A percentile compares a stretch with the other conserved stretches of the same genome.
Conservation (phyloP, 1,284 basidiomycete species). For the Ustilago loliicola region DNA sequence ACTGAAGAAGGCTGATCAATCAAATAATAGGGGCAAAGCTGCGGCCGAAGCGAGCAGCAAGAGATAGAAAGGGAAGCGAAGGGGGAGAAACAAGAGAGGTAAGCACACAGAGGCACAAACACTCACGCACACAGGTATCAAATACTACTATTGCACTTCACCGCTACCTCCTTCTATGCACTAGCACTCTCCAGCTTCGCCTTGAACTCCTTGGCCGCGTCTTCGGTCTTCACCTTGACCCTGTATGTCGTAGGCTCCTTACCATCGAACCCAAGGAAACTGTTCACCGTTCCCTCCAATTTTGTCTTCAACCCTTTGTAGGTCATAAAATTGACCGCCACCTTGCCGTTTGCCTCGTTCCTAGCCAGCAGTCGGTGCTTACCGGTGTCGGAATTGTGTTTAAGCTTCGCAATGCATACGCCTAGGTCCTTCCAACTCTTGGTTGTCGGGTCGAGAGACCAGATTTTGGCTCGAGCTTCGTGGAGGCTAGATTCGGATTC, state of each 20-base stretch:
- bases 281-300: conserved; percentile 52
- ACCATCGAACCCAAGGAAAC: conserved; percentile 60
- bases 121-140: conserved; percentile 4
- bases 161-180: background rate
- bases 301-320: conserved; percentile 51
- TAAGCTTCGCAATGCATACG: conserved; percentile 61
- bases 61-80: conserved; percentile 6
- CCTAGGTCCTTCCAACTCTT: conserved; percentile 64
- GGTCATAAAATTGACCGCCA: conserved; percentile 60
- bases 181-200: conserved; percentile 39
- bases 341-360: conserved; percentile 66
- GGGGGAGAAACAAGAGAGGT: background rate
- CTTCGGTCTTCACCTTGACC: conserved; percentile 64
- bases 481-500: conserved; percentile 56
- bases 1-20: conserved; percentile 56
- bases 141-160: background rate
- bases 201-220: conserved; percentile 54
- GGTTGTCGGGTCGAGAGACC: conserved; percentile 52
- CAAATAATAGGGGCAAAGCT: conserved; percentile 62
- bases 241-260: conserved; percentile 56
- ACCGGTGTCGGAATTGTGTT: conserved; percentile 41
- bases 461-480: conserved; percentile 62
- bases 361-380: conserved; percentile 59
- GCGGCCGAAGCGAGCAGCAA: background rate
- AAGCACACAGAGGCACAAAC: conserved; percentile 7